These are phyloP conservation scores for Euphorbia schlechtendalii DNA, from an alignment of 441 rosid genomes.

Conservation along the genomic window DNA sequence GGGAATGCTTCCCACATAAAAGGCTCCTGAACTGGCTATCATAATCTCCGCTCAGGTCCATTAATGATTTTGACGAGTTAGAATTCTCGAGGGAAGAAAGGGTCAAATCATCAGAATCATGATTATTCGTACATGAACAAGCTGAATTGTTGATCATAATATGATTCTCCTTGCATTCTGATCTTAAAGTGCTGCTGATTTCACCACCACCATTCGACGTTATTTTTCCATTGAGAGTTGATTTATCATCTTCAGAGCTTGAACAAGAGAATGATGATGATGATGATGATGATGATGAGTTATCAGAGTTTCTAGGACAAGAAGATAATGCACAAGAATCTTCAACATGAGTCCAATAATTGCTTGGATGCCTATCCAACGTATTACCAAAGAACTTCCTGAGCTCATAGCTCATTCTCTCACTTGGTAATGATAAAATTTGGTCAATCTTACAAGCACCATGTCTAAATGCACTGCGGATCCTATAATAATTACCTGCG, in stretches of 20 bases:
- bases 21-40: constrained; percentile 23
- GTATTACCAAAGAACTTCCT: constrained; percentile 31
- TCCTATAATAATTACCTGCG: constrained; percentile 33
- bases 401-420: constrained; percentile 23
- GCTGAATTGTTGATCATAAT: constrained; percentile 6
- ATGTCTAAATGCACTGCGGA: constrained; percentile 35
- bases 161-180: constrained; percentile 17
- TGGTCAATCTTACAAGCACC: constrained; percentile 35
- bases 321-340: constrained; percentile 5
- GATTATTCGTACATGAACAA: constrained; percentile 7
- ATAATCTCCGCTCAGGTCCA: constrained; percentile 16
- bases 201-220: background rate
- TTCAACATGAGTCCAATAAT: constrained; percentile 26
- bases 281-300: constrained; percentile 6
- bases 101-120: constrained; percentile 8
- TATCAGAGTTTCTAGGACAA: constrained; percentile 10
- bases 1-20: constrained; percentile 20
- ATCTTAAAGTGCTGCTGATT: background rate
- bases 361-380: constrained; percentile 34
- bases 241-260: constrained; percentile 15
- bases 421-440: constrained; percentile 27
- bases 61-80: constrained; percentile 6
- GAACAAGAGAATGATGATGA: constrained; percentile 6
- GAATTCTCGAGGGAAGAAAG: constrained; percentile 9
- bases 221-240: constrained; percentile 1